A percentile compares a stretch with the other conserved stretches of the same genome.
Conservation (phyloP, 202 grass and related monocot species). For the Schoenoplectus tabernaemontani region DNA sequence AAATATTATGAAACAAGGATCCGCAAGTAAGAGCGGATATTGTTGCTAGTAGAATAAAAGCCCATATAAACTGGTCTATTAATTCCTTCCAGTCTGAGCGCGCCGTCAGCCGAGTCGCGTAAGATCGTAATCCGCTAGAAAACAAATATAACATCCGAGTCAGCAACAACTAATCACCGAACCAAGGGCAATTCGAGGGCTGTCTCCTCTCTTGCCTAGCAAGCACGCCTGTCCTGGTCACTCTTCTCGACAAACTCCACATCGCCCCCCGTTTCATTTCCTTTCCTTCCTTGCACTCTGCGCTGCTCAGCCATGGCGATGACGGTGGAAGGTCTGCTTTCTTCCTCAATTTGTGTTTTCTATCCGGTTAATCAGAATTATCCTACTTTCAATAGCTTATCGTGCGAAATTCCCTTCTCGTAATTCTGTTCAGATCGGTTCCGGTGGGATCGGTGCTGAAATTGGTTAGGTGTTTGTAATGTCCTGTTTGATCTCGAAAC, state of each 20-base stretch:
- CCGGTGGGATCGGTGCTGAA: background rate
- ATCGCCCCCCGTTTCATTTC: no score
- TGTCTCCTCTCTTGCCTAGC: background rate
- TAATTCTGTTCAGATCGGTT: background rate
- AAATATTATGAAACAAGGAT: no score
- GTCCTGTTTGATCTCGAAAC: background rate
- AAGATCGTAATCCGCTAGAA: background rate
- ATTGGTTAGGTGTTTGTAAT: background rate
- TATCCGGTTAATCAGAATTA: background rate
- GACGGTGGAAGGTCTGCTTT: constrained; percentile 21
- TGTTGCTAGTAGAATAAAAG: no score
- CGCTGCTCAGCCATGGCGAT: constrained; percentile 13
- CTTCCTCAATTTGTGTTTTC: background rate
- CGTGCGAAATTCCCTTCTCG: background rate
- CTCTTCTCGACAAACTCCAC: background rate
- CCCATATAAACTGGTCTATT: background rate
- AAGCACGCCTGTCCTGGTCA: background rate
- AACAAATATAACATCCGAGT: background rate
- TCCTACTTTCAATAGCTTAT: background rate
- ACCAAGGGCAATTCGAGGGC: background rate
- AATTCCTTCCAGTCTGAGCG: background rate
- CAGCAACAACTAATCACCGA: no score
- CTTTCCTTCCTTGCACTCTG: background rate
- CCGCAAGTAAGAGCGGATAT: no score
- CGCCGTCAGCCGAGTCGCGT: background rate